Evolutionary conservation across 2,329 filamentous ascomycete genomes (phyloP), one percentile per base, ranked within the genome.

Genomic region (Aspergillus nomiae): DNA sequence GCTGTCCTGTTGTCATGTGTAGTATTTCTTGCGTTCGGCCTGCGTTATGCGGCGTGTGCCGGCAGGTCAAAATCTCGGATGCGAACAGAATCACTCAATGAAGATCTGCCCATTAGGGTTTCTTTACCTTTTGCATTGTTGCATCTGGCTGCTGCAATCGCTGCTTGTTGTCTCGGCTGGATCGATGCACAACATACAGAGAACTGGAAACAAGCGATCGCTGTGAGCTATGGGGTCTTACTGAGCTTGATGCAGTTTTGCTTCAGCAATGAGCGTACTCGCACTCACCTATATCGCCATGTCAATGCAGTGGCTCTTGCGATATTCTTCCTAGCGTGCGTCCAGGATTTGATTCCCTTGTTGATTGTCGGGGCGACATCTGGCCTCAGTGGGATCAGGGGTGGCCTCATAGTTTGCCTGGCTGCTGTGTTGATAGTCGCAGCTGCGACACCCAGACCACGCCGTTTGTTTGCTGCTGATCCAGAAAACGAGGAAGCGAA

Each of bases 211-310:
- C 63, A 63, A 58, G 59, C 70, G 19, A 21, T 67, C 12, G 53
- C 70, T 16, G 45, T 73, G 41, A 72, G 67, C 46, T 75, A 75
- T 59, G 51, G 69, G 54, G 64, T 71, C 0, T 45, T 70, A 3
- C 46, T 75, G 51, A 68, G 66, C 10, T 38, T 71, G 12, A 55
- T 58, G 16, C 67, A 68, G 24, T 67, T 72, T 19, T 62, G 53
- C 28, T 67, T 61, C 38, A 69, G 57, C 55, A 48, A 63, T 26
- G 57, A 57, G n/a, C 51, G 24, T 28, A 45, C 59, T 16, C 63
- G 67, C 24, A 14, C 28, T 12, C 58, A 66, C 41, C 48, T 73
- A 21, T 71, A 69, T 62, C 66, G 64, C 43, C 69, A 75, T 48
- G 65, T 73, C 58, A 76, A 75, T 51, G 58, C 45, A 16, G 43